A percentile compares a stretch with the other conserved stretches of the same genome.
phyloP scores from a whole-genome alignment of 2,329 filamentous ascomycete genomes.

The Corinectria fuckeliana region DNA sequence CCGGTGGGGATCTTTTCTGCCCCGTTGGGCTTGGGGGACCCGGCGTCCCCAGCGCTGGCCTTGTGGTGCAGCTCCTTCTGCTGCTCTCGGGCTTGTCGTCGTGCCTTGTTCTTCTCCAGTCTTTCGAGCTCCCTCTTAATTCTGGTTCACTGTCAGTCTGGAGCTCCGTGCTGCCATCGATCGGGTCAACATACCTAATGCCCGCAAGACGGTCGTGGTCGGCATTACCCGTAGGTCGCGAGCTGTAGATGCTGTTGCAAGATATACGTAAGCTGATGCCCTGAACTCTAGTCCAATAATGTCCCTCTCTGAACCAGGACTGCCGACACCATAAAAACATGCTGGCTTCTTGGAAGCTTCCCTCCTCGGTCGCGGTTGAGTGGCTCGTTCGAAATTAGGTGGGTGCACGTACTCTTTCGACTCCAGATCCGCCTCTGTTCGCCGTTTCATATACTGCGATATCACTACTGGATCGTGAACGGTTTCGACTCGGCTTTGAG shows the following conservation, averaged over 20 bases:
- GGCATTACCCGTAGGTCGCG: conserved; percentile 57
- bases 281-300: conserved; percentile 44
- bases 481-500: conserved; percentile 69
- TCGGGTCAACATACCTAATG: conserved; percentile 44
- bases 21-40: conserved; percentile 54
- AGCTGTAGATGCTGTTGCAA: conserved; percentile 56
- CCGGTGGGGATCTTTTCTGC: conserved; percentile 63
- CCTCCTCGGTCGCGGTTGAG: conserved; percentile 8
- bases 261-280: conserved; percentile 47
- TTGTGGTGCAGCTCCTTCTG: conserved; percentile 73
- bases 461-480: conserved; percentile 87
- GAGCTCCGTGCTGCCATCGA: not conserved
- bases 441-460: conserved; percentile 82
- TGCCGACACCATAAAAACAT: conserved; percentile 35
- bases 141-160: conserved; percentile 37
- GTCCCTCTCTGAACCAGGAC: conserved; percentile 40
- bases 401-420: conserved; percentile 70
- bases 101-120: conserved; percentile 89
- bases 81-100: conserved; percentile 87
- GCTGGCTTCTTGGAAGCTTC: conserved; percentile 12
- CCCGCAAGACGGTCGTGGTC: conserved; percentile 57
- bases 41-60: conserved; percentile 51
- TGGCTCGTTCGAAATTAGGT: conserved; percentile 12
- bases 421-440: conserved; percentile 73
- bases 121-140: conserved; percentile 74